Evolutionary conservation across 306 rosid species (phyloP).

Genomic region (Adenanthera pavonina): DNA sequence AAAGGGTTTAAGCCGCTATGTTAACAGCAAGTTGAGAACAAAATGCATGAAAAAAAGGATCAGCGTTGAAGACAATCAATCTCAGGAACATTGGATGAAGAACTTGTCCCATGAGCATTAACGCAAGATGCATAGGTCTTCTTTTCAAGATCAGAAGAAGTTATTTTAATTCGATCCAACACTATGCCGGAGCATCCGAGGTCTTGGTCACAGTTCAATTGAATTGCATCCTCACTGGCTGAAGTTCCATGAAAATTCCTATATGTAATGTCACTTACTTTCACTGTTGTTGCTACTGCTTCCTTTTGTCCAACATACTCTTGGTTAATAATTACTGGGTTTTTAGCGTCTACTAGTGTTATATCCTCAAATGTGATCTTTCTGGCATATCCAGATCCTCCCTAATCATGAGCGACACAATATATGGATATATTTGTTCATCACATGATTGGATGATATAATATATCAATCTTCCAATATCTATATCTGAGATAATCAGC

Average conservation of each 20-base stretch:
- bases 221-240: conserved; percentile 2
- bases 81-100: conserved; percentile 16
- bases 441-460: not conserved
- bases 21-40: not conserved
- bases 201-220: conserved; percentile 31
- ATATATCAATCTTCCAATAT: not conserved
- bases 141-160: not conserved
- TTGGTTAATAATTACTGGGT: conserved; percentile 56
- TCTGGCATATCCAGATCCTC: conserved; percentile 60
- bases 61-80: conserved; percentile 37
- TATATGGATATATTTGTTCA: not conserved
- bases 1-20: not conserved
- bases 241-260: conserved; percentile 49
- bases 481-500: not conserved
- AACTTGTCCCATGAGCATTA: conserved; percentile 36
- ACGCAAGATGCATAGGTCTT: conserved; percentile 25
- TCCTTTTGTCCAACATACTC: conserved; percentile 13
- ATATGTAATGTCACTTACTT: conserved; percentile 49
- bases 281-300: not conserved
- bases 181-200: conserved; percentile 39
- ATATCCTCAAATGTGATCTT: conserved; percentile 55
- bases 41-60: not conserved
- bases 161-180: conserved; percentile 33
- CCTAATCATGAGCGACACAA: conserved; percentile 30
- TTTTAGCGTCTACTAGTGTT: not conserved